A percentile compares a stretch with the other conserved stretches of the same genome.
phyloP scores from a whole-genome alignment of 768 basidiomycete genomes.

The Suillus luteus region DNA sequence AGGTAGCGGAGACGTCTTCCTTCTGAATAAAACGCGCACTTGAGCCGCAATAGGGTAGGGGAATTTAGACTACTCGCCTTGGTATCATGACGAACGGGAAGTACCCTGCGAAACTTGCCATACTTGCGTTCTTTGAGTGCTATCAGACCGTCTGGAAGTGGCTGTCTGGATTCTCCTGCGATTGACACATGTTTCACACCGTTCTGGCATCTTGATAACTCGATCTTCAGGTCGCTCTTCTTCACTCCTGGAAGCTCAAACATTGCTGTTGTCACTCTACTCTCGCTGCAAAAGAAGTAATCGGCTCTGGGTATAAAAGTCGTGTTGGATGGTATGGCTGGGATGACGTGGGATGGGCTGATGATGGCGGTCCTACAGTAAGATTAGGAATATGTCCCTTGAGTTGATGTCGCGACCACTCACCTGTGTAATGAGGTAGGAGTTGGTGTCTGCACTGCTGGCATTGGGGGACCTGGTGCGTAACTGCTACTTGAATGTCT shows the following conservation, averaged over 20 bases:
- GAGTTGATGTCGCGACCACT: slow-evolving; percentile 13
- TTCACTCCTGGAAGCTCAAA: slow-evolving; percentile 73
- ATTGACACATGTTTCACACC: slow-evolving; percentile 63
- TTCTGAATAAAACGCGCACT: slow-evolving; percentile 36
- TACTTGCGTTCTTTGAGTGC: slow-evolving; percentile 57
- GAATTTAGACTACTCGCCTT: slow-evolving; percentile 45
- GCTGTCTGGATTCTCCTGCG: slow-evolving; percentile 45
- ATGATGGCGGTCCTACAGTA: slow-evolving; percentile 25
- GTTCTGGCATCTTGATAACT: slow-evolving; percentile 64
- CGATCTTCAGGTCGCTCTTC: slow-evolving; percentile 56
- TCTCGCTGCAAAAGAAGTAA: slow-evolving; percentile 54
- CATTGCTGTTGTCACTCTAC: slow-evolving; percentile 54
- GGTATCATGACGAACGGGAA: slow-evolving; percentile 57
- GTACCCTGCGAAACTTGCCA: slow-evolving; percentile 49
- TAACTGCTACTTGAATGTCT: slow-evolving; percentile 28
- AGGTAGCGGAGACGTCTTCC: slow-evolving; percentile 53
- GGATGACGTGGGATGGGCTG: slow-evolving; percentile 25
- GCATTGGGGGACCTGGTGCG: slow-evolving; percentile 14
- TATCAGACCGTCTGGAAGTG: slow-evolving; percentile 43
- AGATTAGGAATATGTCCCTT: slow-evolving; percentile 15
- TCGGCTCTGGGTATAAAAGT: slow-evolving; percentile 61
- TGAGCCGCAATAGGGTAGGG: neutral
- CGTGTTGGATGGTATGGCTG: slow-evolving; percentile 12
- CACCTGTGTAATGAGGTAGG: slow-evolving; percentile 12
- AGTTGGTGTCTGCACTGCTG: slow-evolving; percentile 12